These are phyloP conservation scores for Xylariaceae sp. DNA, from an alignment of 2,329 filamentous ascomycete species.

Conservation along the genomic window DNA sequence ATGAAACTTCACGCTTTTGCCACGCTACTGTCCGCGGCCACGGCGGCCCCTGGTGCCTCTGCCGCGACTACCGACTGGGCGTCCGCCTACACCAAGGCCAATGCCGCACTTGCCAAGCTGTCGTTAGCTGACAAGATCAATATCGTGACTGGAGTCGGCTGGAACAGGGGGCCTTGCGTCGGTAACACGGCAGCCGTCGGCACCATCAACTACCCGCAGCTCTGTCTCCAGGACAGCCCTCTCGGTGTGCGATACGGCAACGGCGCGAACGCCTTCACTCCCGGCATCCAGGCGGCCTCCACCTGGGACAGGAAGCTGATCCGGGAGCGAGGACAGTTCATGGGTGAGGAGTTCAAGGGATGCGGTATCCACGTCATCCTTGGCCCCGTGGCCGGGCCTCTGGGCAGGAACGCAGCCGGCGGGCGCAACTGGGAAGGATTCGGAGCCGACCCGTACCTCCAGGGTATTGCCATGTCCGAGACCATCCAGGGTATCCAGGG, in stretches of 20 bases:
- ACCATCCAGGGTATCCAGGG: slow-evolving; percentile 55
- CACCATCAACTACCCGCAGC: slow-evolving; percentile 59
- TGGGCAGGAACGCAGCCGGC: slow-evolving; percentile 67
- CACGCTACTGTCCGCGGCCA: slow-evolving; percentile 17
- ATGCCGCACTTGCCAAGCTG: slow-evolving; percentile 61
- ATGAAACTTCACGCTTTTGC: slow-evolving; percentile 21
- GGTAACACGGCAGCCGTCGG: slow-evolving; percentile 54
- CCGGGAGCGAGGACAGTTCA: slow-evolving; percentile 60
- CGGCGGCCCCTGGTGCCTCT: slow-evolving; percentile 12
- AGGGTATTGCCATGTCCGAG: slow-evolving; percentile 56
- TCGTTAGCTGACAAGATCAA: slow-evolving; percentile 72
- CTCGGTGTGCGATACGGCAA: slow-evolving; percentile 68
- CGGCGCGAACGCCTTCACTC: slow-evolving; percentile 70
- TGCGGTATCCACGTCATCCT: slow-evolving; percentile 71
- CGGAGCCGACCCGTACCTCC: slow-evolving; percentile 69
- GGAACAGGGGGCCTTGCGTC: slow-evolving; percentile 65
- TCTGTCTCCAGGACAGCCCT: slow-evolving; percentile 78
- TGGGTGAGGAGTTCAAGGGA: slow-evolving; percentile 63
- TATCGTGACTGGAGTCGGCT: slow-evolving; percentile 71
- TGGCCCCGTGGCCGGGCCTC: slow-evolving; percentile 68
- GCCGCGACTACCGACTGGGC: slow-evolving; percentile 45
- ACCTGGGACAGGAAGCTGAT: slow-evolving; percentile 78
- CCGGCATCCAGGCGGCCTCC: slow-evolving; percentile 70
- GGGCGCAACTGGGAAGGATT: slow-evolving; percentile 84
- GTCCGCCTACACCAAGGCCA: slow-evolving; percentile 64